These are phyloP conservation scores for Strigomonas oncopelti DNA, from an alignment of 208 protist species.

Conservation along the genomic window DNA sequence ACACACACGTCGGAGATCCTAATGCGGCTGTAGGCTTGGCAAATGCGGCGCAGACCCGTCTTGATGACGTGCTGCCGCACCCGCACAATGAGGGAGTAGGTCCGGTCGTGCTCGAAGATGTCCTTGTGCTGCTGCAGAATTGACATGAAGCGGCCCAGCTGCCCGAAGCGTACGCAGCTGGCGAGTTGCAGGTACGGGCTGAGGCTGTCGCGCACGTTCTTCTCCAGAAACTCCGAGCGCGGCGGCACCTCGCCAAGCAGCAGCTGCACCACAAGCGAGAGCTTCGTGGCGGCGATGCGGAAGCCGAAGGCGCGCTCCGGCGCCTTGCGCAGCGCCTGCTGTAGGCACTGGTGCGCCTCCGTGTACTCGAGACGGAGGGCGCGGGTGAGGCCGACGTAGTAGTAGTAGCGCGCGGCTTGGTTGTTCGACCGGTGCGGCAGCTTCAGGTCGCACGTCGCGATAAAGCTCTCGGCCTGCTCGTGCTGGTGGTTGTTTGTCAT, in stretches of 20 bases:
- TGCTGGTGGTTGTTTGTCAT: conserved; percentile 67
- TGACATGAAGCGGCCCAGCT: conserved; percentile 91
- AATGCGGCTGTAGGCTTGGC: conserved; percentile 96
- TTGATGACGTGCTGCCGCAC: conserved; percentile 98
- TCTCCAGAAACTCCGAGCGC: conserved; percentile 83
- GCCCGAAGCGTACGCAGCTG: conserved; percentile 92
- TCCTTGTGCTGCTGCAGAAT: conserved; percentile 87
- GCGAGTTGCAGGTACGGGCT: conserved; percentile 94
- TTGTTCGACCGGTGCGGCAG: conserved; percentile 83
- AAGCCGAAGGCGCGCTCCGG: conserved; percentile 94
- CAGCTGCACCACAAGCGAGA: conserved; percentile 95
- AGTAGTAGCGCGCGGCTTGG: conserved; percentile 94
- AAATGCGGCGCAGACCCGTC: conserved; percentile 96
- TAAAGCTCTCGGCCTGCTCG: conserved; percentile 82
- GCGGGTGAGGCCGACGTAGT: conserved; percentile 94
- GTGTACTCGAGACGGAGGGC: conserved; percentile 96
- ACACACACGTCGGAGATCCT: conserved; percentile 93
- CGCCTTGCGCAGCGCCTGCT: conserved; percentile 95
- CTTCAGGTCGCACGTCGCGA: conserved; percentile 78
- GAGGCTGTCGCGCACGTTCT: conserved; percentile 85
- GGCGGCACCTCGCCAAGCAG: conserved; percentile 97
- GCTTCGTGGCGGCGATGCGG: conserved; percentile 90
- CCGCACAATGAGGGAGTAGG: conserved; percentile 93
- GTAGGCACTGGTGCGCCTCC: conserved; percentile 90
- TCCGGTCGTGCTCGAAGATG: conserved; percentile 93